These are phyloP conservation scores for Fusarium xylarioides DNA, from an alignment of 2,329 filamentous ascomycete species.

Conservation along the genomic window DNA sequence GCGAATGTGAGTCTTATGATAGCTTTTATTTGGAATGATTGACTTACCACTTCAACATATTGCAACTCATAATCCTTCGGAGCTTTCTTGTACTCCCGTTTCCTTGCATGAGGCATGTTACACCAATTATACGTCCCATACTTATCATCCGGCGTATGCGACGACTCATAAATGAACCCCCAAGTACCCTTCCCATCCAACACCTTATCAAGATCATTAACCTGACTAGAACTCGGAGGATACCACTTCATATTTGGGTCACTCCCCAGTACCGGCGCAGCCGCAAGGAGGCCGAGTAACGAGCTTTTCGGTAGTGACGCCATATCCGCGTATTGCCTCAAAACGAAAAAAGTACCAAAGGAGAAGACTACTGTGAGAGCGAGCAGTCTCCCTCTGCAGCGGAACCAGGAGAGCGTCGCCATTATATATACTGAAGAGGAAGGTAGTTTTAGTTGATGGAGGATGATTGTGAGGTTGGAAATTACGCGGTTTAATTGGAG, in stretches of 20 bases:
- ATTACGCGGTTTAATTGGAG: constrained; percentile 26
- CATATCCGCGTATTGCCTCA: constrained; percentile 28
- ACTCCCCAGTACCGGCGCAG: constrained; percentile 9
- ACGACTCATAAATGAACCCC: constrained; percentile 78
- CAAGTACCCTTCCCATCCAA: constrained; percentile 70
- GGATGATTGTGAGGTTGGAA: constrained; percentile 1
- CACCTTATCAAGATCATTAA: constrained; percentile 70
- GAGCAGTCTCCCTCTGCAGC: constrained; percentile 5
- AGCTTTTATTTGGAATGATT: too few relatives aligned
- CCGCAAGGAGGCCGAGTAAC: constrained; percentile 25
- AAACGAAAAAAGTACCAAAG: background rate
- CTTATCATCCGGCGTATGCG: constrained; percentile 60
- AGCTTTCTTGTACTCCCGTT: constrained; percentile 67
- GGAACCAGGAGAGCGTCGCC: constrained; percentile 17
- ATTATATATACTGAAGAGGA: constrained; percentile 1
- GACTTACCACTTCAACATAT: constrained; percentile 78
- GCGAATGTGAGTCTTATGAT: too few relatives aligned
- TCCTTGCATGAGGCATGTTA: constrained; percentile 87
- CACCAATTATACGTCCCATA: constrained; percentile 82
- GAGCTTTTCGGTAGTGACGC: constrained; percentile 11
- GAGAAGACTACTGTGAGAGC: constrained; percentile 8
- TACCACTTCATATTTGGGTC: constrained; percentile 63
- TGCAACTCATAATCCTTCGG: constrained; percentile 67
- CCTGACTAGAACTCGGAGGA: constrained; percentile 60
- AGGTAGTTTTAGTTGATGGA: background rate